Conservation (phyloP, 2,329 filamentous ascomycete genomes). For the Arthrobotrys musiformis region DNA sequence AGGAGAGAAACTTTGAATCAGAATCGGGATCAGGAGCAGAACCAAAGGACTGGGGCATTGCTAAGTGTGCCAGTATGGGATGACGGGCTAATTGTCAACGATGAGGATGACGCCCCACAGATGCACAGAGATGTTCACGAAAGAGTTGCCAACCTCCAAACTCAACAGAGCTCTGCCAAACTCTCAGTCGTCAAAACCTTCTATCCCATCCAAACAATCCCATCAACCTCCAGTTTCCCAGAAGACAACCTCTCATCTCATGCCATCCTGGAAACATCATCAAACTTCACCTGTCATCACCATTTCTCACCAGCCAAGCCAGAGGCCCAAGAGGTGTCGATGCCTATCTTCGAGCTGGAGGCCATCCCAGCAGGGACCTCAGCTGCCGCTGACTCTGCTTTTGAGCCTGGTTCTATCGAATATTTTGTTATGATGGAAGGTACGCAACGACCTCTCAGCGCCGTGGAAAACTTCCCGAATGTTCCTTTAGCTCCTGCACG, state of each 20-base stretch:
- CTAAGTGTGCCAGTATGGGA: background rate
- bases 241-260: background rate
- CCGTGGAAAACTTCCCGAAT: background rate
- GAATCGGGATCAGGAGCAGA: background rate
- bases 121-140: background rate
- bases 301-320: too few relatives aligned
- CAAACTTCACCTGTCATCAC: background rate
- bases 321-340: background rate
- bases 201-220: background rate
- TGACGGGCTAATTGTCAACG: too few relatives aligned
- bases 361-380: background rate
- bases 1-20: background rate
- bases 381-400: background rate
- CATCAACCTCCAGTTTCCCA: background rate
- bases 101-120: background rate
- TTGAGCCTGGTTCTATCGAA: too few relatives aligned
- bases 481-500: background rate
- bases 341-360: background rate
- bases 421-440: background rate
- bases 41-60: background rate
- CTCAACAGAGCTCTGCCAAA: background rate
- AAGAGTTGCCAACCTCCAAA: background rate
- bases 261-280: background rate
- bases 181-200: background rate
- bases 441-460: background rate